Conservation (phyloP, 441 rosid genomes). For the Manihot esculenta region DNA sequence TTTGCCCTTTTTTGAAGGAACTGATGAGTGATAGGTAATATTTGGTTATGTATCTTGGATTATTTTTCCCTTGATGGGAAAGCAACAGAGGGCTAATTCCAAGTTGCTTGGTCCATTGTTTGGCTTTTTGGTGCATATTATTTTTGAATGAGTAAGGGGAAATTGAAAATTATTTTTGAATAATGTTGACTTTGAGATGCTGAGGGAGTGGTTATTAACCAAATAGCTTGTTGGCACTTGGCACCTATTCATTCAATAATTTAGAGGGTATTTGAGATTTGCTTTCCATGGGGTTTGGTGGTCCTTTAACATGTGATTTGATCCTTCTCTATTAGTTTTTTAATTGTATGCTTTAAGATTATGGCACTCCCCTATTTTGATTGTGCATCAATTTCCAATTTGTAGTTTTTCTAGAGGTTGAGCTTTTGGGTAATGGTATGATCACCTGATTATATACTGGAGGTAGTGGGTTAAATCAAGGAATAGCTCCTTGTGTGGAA, state of each 20-base stretch:
- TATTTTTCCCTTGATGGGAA: neutral
- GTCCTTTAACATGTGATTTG: neutral
- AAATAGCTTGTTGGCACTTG: neutral
- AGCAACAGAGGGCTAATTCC: neutral
- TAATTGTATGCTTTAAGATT: neutral
- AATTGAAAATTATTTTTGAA: neutral
- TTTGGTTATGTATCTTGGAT: neutral
- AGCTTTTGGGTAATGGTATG: neutral
- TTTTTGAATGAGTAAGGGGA: neutral
- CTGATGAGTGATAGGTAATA: neutral
- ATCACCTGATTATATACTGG: neutral
- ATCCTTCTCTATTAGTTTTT: neutral
- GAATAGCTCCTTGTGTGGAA: neutral
- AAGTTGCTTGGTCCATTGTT: neutral
- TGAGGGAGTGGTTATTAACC: neutral
- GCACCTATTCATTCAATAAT: neutral
- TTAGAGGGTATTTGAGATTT: neutral
- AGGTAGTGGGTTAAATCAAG: neutral
- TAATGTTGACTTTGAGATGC: neutral
- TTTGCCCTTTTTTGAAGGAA: neutral
- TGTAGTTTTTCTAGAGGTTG: neutral
- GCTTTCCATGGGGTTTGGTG: neutral
- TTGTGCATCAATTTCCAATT: neutral
- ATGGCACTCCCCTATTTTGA: neutral
- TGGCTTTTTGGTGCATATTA: neutral